Evolutionary conservation across 1,139 yeast genomes (phyloP).

Genomic region (Sugiyamaella xylanicola): DNA sequence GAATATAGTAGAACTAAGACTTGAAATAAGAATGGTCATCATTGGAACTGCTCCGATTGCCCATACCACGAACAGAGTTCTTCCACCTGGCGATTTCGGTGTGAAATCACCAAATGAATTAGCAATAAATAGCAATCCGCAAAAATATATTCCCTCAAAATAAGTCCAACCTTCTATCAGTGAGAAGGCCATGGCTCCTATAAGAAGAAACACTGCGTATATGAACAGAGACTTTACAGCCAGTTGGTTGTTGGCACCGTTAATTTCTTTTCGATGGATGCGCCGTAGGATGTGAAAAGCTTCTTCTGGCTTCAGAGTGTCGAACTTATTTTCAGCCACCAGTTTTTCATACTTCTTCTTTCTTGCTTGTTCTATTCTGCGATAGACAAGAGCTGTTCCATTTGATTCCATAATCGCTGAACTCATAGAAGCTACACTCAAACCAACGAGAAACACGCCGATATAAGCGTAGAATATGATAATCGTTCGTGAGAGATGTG

Average conservation of each 20-base stretch:
- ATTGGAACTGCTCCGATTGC: conserved; percentile 79
- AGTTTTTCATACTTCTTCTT: conserved; percentile 22
- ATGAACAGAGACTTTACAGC: conserved; percentile 48
- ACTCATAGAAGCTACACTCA: conserved; percentile 69
- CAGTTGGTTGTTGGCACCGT: conserved; percentile 41
- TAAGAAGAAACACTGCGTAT: conserved; percentile 63
- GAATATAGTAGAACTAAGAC: conserved; percentile 65
- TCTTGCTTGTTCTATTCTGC: conserved; percentile 32
- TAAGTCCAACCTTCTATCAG: conserved; percentile 67
- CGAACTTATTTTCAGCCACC: conserved; percentile 16
- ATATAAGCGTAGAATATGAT: conserved; percentile 62
- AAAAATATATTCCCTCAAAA: conserved; percentile 69
- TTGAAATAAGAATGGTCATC: conserved; percentile 79
- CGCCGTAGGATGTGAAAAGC: conserved; percentile 58
- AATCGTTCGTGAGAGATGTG: conserved; percentile 57
- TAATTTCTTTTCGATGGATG: conserved; percentile 48
- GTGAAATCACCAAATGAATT: conserved; percentile 83
- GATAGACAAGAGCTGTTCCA: conserved; percentile 51
- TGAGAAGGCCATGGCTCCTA: conserved; percentile 68
- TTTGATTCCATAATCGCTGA: conserved; percentile 61
- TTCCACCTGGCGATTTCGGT: conserved; percentile 64
- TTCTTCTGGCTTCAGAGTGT: conserved; percentile 36
- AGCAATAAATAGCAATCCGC: conserved; percentile 72
- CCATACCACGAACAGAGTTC: conserved; percentile 77
- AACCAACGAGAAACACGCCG: conserved; percentile 73